Conservation (phyloP, 2,329 filamentous ascomycete genomes). For the Ambrosiella beaveri region DNA sequence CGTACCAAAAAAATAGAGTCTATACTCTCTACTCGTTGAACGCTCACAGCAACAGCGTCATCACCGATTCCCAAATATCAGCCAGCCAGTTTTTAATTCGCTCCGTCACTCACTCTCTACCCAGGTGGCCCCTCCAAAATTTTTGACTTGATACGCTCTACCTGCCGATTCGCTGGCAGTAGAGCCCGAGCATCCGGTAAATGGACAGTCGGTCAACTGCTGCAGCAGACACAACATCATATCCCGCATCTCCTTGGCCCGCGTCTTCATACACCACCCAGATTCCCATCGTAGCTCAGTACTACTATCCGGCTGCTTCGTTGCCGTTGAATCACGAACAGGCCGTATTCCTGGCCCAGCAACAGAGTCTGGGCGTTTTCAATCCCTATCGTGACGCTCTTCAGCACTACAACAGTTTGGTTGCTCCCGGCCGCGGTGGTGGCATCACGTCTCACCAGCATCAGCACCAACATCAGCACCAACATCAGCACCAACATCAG, state of each 20-base stretch:
- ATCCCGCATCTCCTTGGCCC: conserved; percentile 23
- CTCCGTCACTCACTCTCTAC: too few relatives aligned
- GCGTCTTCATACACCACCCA: neutral
- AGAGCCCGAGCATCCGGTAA: conserved; percentile 20
- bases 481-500: neutral
- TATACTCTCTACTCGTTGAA: too few relatives aligned
- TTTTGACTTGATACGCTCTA: conserved; percentile 7
- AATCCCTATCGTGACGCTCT: conserved; percentile 25
- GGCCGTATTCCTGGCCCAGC: conserved; percentile 23
- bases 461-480: neutral
- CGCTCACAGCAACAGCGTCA: too few relatives aligned
- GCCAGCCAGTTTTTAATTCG: too few relatives aligned
- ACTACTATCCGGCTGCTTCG: conserved; percentile 17
- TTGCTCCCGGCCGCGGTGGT: conserved; percentile 38
- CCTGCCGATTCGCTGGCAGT: conserved; percentile 14
- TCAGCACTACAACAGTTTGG: conserved; percentile 47
- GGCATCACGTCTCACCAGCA: conserved; percentile 25
- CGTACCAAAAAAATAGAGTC: too few relatives aligned
- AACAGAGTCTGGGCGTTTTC: conserved; percentile 33
- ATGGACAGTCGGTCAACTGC: conserved; percentile 35
- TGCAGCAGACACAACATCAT: conserved; percentile 30
- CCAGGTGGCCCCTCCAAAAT: neutral
- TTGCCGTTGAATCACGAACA: conserved; percentile 14
- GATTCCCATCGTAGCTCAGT: neutral
- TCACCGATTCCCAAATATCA: too few relatives aligned